Evolutionary conservation across 164 flowering plant genomes (phyloP), one percentile per base, ranked within the genome.

Genomic region (Aristolochia fimbriata): DNA sequence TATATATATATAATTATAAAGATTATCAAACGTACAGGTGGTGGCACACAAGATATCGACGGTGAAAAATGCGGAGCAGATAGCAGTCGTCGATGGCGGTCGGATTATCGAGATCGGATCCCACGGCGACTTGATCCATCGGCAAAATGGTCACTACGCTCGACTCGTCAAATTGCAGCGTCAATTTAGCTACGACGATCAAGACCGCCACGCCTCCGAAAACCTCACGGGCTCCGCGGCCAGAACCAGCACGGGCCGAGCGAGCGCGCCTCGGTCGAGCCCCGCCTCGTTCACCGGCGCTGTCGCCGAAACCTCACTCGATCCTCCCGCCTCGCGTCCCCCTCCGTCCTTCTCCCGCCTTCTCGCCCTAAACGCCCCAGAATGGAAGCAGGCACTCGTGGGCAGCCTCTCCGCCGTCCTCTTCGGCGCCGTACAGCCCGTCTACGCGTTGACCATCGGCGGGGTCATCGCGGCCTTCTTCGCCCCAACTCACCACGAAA

Each of bases 41-140:
- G 82, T 91, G 41, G 94, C 98, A 15, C 98, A 91, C 74, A 86
- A 85, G 79, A 86, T 91, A 37, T 70, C 91, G 0, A 91, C 95
- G 6, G 71, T 88, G 12, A 74, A 72, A 63, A 81, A 82, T 64
- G 92, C 96, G 45, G 88, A 91, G 65, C 66, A 81, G 52, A 88
- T 91, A 15, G 95, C 91, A 46, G 98, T 91, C 0, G 70, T 88
- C 3, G 68, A 61, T 46, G 68, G 62, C 23, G 98, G 98, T 16
- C 55, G 62, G 53, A 70, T 88, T 21, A 63, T 81, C 0, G 98
- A 91, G 74, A 60, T 68, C 2, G 98, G 98, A 9, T 71, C 85
- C 21, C 96, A 91, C 65, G 67, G 65, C 37, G 86, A 85, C 0
- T 84, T 88, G 55, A 75, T 88, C 49, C 73, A 77, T 59, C 63